Evolutionary conservation across 495 filamentous ascomycete species (phyloP).

Genomic region (Ascodesmis nigricans): DNA sequence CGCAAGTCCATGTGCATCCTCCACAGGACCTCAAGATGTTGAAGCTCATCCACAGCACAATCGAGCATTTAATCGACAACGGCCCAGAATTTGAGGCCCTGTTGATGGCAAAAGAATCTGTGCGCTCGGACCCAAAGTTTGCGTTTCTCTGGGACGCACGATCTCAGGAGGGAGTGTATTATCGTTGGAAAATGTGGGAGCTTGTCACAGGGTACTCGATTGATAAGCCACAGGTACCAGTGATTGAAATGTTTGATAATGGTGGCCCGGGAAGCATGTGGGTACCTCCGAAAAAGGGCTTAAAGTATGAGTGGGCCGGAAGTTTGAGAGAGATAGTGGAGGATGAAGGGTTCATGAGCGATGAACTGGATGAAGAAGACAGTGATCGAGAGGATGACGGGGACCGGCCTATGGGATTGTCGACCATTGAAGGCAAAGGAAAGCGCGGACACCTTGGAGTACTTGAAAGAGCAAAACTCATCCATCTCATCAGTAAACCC

Average conservation of each 20-base stretch:
- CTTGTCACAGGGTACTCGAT: conserved; percentile 38
- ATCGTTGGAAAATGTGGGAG: conserved; percentile 79
- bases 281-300: conserved; percentile 14
- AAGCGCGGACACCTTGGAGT: conserved; percentile 52
- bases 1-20: conserved; percentile 51
- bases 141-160: conserved; percentile 84
- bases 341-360: conserved; percentile 15
- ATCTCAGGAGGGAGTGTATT: conserved; percentile 59
- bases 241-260: conserved; percentile 16
- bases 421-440: conserved; percentile 31
- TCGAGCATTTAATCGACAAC: conserved; percentile 54
- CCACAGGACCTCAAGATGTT: conserved; percentile 63
- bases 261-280: conserved; percentile 5
- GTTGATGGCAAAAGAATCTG: conserved; percentile 61
- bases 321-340: conserved; percentile 15
- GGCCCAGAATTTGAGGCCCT: conserved; percentile 83
- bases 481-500: conserved; percentile 17
- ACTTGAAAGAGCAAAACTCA: conserved; percentile 60
- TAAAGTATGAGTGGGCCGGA: conserved; percentile 20
- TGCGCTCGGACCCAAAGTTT: conserved; percentile 71
- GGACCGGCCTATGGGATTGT: conserved; percentile 28
- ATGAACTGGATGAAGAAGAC: conserved; percentile 49
- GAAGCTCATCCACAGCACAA: conserved; percentile 66
- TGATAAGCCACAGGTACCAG: conserved; percentile 14
- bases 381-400: conserved; percentile 49